Base-by-base conservation (phyloP, 805 yeast genomes). In the Kluyveromyces aestuarii region DNA sequence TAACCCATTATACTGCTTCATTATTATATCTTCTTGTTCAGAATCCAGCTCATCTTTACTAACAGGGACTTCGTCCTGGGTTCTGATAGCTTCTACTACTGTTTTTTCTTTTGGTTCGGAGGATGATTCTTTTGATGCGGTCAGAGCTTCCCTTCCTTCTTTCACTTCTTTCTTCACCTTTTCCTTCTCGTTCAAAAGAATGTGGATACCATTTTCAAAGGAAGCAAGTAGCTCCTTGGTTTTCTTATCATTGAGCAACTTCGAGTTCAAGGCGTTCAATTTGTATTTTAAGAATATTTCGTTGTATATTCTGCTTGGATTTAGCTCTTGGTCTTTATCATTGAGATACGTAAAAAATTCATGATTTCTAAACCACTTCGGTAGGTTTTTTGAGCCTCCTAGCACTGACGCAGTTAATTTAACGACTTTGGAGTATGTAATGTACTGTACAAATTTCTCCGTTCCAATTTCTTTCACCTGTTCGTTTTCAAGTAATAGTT, bases 301-400 rank as follows among this genome's bases (percentile, higher is more conserved):
- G 46, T 65, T 69, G 63, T 72, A 79, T 35, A 68, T 64, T 39
- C 73, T 67, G 1, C 72, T 63, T 16, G 86, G 84, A 55, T 80
- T 76, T 16, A 55, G 55, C 44, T 63, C 40, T 46, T 63, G 36
- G 4, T 60, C 54, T 46, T 69, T 63, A 44, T 69, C 68, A 10
- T 57, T 58, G 16, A 66, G 42, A 1, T 59, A 59, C 14, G 53
- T 54, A 39, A 58, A 51, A 27, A 61, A 63, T 47, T 46, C 62
- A 50, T 55, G 67, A 43, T 41, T 40, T 21, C 27, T 43, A 44
- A 56, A 55, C 68, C 66, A 62, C n/a, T 47, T 41, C 33, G 61
- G 66, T 36, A 57, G 53, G 7, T 48, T 46, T 46, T 52, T 53
- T 18, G 51, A 37, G 16, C 56, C 57, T n/a, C 50, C 38, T 8